These are phyloP conservation scores for Vachellia collinsii DNA, from an alignment of 306 rosid species.

Conservation along the genomic window DNA sequence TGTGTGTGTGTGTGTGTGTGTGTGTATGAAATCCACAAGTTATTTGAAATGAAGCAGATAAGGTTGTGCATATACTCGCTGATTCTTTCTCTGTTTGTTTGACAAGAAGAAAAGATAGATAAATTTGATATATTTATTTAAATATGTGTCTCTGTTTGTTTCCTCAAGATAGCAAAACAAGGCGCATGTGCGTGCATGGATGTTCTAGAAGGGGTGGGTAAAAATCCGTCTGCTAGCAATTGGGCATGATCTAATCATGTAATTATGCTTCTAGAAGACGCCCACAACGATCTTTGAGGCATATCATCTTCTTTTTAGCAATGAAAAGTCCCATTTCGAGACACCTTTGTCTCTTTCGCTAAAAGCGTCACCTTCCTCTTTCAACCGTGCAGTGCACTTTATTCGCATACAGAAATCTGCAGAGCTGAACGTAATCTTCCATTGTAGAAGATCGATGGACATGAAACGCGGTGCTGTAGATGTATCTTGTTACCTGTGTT, in stretches of 20 bases:
- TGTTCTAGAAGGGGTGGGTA: constrained; percentile 38
- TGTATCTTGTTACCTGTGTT: constrained; percentile 54
- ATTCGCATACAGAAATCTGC: neutral
- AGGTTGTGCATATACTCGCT: too few species aligned
- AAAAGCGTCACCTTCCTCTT: constrained; percentile 12
- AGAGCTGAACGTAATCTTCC: neutral
- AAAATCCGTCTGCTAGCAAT: neutral
- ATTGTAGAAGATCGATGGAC: constrained; percentile 34
- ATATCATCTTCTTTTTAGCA: constrained; percentile 23
- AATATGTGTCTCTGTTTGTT: too few species aligned
- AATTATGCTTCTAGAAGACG: constrained; percentile 49
- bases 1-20: too few species aligned
- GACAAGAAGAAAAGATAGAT: neutral
- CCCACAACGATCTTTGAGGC: constrained; percentile 19
- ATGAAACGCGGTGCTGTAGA: constrained; percentile 31
- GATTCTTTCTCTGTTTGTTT: too few species aligned
- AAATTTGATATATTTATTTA: neutral
- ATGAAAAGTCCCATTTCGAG: constrained; percentile 25
- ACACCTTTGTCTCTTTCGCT: constrained; percentile 30
- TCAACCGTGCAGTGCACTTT: neutral
- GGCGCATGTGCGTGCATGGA: neutral
- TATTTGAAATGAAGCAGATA: too few species aligned
- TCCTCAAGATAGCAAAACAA: neutral
- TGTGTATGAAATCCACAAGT: too few species aligned
- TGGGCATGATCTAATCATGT: neutral